Evolutionary conservation across 176 grass and related monocot species (phyloP).

Genomic region (Coix lacrymajobi): DNA sequence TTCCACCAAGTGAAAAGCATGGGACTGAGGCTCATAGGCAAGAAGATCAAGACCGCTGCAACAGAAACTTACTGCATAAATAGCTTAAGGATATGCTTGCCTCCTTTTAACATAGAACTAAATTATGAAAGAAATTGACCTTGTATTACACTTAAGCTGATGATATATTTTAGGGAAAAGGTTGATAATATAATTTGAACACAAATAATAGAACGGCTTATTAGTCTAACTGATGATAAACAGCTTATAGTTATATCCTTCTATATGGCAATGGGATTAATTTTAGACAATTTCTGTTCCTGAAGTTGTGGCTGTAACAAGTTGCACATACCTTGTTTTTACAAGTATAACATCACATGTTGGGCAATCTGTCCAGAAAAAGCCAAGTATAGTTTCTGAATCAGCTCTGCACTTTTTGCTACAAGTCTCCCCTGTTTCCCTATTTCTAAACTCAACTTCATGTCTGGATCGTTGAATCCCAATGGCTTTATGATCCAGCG

Average conservation of each 20-base stretch:
- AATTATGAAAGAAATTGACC: neutral
- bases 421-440: constrained; percentile 65
- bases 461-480: constrained; percentile 79
- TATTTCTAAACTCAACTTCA: constrained; percentile 83
- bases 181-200: neutral
- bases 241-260: constrained; percentile 1
- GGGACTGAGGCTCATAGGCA: constrained; percentile 71
- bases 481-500: constrained; percentile 70
- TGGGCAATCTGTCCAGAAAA: constrained; percentile 97
- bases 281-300: neutral
- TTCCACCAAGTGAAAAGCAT: constrained; percentile 65
- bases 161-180: neutral
- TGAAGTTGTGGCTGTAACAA: constrained; percentile 4
- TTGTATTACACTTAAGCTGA: neutral
- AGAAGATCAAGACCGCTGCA: constrained; percentile 88
- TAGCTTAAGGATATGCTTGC: constrained; percentile 9
- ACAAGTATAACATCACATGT: constrained; percentile 89
- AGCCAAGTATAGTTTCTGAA: constrained; percentile 86
- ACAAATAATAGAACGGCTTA: constrained; percentile 15
- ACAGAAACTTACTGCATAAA: constrained; percentile 16
- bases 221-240: neutral
- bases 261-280: neutral
- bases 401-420: constrained; percentile 68
- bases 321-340: constrained; percentile 74
- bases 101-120: constrained; percentile 16